Percentiles rank a stretch among this genome's conserved stretches.
phyloP scores from a whole-genome alignment of 139 green algal genomes.

The Limnomonas spitsbergensis region DNA sequence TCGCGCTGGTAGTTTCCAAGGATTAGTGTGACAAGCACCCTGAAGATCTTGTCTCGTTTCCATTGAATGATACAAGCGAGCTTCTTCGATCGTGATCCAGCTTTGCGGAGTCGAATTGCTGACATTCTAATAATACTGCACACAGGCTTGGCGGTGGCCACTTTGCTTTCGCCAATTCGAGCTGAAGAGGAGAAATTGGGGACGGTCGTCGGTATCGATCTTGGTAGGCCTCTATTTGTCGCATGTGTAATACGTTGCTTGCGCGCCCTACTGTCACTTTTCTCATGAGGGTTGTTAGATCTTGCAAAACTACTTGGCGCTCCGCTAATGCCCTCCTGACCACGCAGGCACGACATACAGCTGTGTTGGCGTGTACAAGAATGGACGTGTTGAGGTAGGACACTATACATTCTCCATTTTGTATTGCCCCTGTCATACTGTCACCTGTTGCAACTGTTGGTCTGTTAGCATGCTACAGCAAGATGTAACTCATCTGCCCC shows the following conservation, averaged over 20 bases:
- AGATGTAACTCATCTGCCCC: too few species aligned
- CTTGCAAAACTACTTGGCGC: background rate
- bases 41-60: too few species aligned
- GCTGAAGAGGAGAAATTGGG: conserved; percentile 57
- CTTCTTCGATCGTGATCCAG: too few species aligned
- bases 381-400: conserved; percentile 84
- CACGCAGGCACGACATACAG: conserved; percentile 91
- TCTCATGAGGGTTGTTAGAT: background rate
- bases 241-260: too few species aligned
- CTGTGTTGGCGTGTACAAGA: conserved; percentile 99
- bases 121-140: background rate
- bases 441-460: background rate
- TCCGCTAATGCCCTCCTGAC: background rate
- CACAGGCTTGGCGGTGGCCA: background rate
- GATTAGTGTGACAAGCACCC: too few species aligned
- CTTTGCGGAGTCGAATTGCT: too few species aligned
- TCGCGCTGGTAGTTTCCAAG: too few species aligned
- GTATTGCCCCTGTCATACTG: background rate
- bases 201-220: conserved; percentile 93
- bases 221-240: conserved; percentile 2
- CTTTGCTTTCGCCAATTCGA: background rate
- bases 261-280: too few species aligned
- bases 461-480: too few species aligned
- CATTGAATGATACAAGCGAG: too few species aligned
- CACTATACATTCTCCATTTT: background rate